Evolutionary conservation across 495 filamentous ascomycete genomes (phyloP).

Genomic region (Penicillium coprophilum): DNA sequence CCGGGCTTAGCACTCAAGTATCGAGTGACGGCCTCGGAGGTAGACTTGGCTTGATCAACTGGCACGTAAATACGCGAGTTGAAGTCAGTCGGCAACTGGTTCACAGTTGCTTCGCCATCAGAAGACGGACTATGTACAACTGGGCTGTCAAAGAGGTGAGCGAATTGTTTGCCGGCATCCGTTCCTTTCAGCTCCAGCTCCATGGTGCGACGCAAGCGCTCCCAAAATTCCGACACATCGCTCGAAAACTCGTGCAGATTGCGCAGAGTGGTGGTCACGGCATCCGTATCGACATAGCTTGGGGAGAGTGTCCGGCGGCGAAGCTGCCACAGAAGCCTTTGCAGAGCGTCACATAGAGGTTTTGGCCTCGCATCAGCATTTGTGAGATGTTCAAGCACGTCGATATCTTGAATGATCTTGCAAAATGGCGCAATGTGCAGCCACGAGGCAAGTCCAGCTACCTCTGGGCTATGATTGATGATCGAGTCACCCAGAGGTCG

Average conservation of each 20-base stretch:
- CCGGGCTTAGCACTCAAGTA: constrained; percentile 39
- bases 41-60: constrained; percentile 37
- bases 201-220: constrained; percentile 51
- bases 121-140: constrained; percentile 7
- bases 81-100: constrained; percentile 40
- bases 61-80: constrained; percentile 44
- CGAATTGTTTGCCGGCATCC: constrained; percentile 37
- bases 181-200: constrained; percentile 53
- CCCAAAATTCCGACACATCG: constrained; percentile 55
- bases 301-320: constrained; percentile 36
- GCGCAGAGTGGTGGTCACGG: constrained; percentile 42
- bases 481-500: constrained; percentile 50
- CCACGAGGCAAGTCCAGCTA: constrained; percentile 56
- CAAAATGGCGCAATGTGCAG: constrained; percentile 60
- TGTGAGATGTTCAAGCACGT: constrained; percentile 49
- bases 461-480: constrained; percentile 50
- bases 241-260: constrained; percentile 46
- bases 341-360: constrained; percentile 50
- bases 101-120: constrained; percentile 14
- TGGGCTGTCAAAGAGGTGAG: constrained; percentile 48
- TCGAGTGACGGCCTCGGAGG: constrained; percentile 29
- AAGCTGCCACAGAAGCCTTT: constrained; percentile 46
- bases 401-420: constrained; percentile 51
- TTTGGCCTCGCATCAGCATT: constrained; percentile 52
- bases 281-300: constrained; percentile 47